Conservation (phyloP, 2,329 filamentous ascomycete genomes). For the Colletotrichum somersetense region DNA sequence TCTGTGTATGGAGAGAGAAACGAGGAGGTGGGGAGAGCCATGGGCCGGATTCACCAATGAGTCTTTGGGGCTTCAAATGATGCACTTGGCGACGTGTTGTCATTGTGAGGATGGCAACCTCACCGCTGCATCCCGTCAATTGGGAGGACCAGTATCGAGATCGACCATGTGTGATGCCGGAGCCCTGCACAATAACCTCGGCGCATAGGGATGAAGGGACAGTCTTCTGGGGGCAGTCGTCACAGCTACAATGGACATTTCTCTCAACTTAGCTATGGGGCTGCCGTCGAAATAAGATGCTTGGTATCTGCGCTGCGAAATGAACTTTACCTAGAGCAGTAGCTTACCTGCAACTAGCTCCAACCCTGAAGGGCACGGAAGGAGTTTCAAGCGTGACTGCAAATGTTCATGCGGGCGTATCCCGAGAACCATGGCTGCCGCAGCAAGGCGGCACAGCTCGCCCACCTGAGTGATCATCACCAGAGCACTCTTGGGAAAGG, state of each 20-base stretch:
- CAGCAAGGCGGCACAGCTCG: constrained; percentile 13
- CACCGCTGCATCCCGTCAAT: constrained; percentile 21
- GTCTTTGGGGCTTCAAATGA: not conserved
- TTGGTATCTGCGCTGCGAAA: not conserved
- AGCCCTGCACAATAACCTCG: too few species aligned
- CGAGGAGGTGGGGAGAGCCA: not conserved
- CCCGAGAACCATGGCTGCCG: not conserved
- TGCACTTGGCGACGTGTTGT: constrained; percentile 20
- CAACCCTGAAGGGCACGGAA: not conserved
- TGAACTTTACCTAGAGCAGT: too few species aligned
- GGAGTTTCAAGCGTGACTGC: not conserved
- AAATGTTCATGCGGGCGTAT: constrained; percentile 1
- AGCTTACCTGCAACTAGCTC: not conserved
- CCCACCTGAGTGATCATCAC: not conserved
- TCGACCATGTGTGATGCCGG: too few species aligned
- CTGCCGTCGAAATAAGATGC: not conserved
- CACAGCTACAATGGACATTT: not conserved
- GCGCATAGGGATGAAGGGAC: too few species aligned
- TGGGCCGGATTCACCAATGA: not conserved
- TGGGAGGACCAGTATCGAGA: constrained; percentile 31
- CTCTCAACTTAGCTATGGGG: not conserved
- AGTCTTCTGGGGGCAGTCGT: not conserved
- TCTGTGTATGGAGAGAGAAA: not conserved
- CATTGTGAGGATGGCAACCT: not conserved
- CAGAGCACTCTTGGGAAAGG: not conserved